These are phyloP conservation scores for Penicillium verhagenii DNA, from an alignment of 495 filamentous ascomycete species.

Conservation along the genomic window DNA sequence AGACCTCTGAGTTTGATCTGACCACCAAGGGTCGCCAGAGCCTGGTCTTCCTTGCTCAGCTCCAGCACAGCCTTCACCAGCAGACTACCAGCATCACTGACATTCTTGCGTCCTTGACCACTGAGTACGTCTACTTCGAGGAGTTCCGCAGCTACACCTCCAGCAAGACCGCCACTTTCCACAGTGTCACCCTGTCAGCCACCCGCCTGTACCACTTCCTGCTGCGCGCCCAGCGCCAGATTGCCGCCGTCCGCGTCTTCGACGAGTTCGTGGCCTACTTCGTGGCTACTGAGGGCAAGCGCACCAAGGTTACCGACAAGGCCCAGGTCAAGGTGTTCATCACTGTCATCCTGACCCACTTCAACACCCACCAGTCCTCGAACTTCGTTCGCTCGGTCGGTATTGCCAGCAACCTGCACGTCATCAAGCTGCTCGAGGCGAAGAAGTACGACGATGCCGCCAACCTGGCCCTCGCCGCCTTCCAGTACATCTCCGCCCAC, in stretches of 20 bases:
- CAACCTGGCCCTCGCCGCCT: slow-evolving; percentile 33
- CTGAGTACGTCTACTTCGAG: slow-evolving; percentile 40
- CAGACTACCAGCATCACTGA: slow-evolving; percentile 33
- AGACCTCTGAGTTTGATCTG: slow-evolving; percentile 23
- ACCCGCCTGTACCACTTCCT: slow-evolving; percentile 35
- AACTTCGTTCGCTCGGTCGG: slow-evolving; percentile 39
- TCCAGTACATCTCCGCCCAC: slow-evolving; percentile 31
- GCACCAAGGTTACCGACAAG: slow-evolving; percentile 22
- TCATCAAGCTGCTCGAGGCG: slow-evolving; percentile 24
- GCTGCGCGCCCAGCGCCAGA: slow-evolving; percentile 22
- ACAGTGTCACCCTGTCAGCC: slow-evolving; percentile 23
- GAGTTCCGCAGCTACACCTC: slow-evolving; percentile 30
- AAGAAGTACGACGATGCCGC: slow-evolving; percentile 27
- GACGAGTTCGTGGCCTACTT: slow-evolving; percentile 31
- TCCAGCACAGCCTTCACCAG: slow-evolving; percentile 33
- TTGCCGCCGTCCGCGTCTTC: slow-evolving; percentile 21
- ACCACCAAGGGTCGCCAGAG: slow-evolving; percentile 33
- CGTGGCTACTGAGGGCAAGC: slow-evolving; percentile 30
- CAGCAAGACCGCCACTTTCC: slow-evolving; percentile 31
- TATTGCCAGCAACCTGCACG: slow-evolving; percentile 35
- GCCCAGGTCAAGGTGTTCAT: slow-evolving; percentile 31
- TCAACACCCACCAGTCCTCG: slow-evolving; percentile 30
- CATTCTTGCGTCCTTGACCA: slow-evolving; percentile 34
- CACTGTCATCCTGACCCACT: slow-evolving; percentile 29
- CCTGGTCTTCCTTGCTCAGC: slow-evolving; percentile 38